Base-by-base conservation (phyloP, 2,329 filamentous ascomycete species). In the Penicillium glabrum region DNA sequence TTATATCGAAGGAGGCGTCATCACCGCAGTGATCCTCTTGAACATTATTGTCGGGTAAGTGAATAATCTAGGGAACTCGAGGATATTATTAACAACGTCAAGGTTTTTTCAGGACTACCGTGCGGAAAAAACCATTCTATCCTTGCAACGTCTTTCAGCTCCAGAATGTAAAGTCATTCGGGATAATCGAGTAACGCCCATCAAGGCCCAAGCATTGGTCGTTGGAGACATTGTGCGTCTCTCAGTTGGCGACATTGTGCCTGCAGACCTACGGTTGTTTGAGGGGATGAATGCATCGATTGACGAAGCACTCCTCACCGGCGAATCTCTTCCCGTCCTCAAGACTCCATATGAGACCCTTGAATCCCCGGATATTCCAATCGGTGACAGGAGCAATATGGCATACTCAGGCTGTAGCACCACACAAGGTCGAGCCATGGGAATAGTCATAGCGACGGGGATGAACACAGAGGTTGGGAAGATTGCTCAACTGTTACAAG, bases 271-370 rank as follows among this genome's bases (percentile, higher is more conserved):
- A 52, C 77, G 83, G 56, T 65, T 80, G 37, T 73, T 83, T 52
- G 81, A 83, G 63, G 75, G 82, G 55, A 85, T 91, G 75, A 93
- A 93, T 72, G 77, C 91, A 57, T 88, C 88, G 49, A 89, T 88
- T 61, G 90, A 96, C 59, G 85, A 86, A 66, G 81, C 84, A 14
- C 80, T 86, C 47, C 76, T 87, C 37, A 87, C 84, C 11, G 84
- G 84, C 39, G 84, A 87, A 72, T 84, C 84, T 24, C 69, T 85
- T 7, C 84, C 84, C n/a, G 81, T 86, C 7, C 78, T 75, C 68
- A 82, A 87, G 72, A 77, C 81, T 31, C 69, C 70, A 1, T 68
- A 74, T 23, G 62, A 70, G 26, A 69, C 66, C 1, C 41, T 70
- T 13, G n/a, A 21, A 13, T 57, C 56, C 6, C 51, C 51, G n/a